Percentiles rank a stretch among this genome's conserved stretches.
These are phyloP conservation scores for Alternaria sp. DNA, from an alignment of 2,329 filamentous ascomycete genomes.

Conservation along the genomic window DNA sequence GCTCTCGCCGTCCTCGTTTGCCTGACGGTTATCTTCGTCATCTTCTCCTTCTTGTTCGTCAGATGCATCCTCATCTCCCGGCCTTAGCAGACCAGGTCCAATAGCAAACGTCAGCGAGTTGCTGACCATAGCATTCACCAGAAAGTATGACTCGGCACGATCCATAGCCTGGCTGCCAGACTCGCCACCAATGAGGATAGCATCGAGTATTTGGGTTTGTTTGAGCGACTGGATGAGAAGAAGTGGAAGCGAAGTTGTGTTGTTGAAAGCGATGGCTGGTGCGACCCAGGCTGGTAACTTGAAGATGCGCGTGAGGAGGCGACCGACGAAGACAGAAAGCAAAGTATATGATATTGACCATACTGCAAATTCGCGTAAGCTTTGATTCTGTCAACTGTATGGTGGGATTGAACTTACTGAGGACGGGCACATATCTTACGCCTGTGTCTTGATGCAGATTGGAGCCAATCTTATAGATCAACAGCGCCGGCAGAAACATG, in stretches of 20 bases:
- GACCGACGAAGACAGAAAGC: conserved; percentile 60
- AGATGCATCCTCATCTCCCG: conserved; percentile 52
- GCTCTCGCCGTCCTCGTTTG: conserved; percentile 33
- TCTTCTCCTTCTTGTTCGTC: conserved; percentile 39
- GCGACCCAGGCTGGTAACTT: conserved; percentile 63
- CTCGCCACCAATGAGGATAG: conserved; percentile 57
- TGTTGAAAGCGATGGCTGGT: conserved; percentile 65
- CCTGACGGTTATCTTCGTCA: conserved; percentile 19
- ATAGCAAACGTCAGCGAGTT: conserved; percentile 72
- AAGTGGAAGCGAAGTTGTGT: conserved; percentile 64
- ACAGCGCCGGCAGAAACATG: conserved; percentile 63
- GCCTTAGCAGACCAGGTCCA: conserved; percentile 67
- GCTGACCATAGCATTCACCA: conserved; percentile 71
- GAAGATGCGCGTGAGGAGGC: conserved; percentile 55
- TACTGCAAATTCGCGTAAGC: conserved; percentile 49
- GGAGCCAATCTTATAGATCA: conserved; percentile 63
- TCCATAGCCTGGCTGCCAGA: conserved; percentile 60
- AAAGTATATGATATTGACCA: conserved; percentile 63
- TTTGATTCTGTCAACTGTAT: background rate
- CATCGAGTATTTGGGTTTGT: conserved; percentile 65
- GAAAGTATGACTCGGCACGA: conserved; percentile 71
- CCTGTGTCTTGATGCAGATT: conserved; percentile 60
- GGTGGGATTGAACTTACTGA: conserved; percentile 47
- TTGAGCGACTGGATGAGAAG: conserved; percentile 63
- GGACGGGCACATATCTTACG: conserved; percentile 59